These are phyloP conservation scores for Nicotiana knightiana DNA, from an alignment of 257 asterid species.

Conservation along the genomic window DNA sequence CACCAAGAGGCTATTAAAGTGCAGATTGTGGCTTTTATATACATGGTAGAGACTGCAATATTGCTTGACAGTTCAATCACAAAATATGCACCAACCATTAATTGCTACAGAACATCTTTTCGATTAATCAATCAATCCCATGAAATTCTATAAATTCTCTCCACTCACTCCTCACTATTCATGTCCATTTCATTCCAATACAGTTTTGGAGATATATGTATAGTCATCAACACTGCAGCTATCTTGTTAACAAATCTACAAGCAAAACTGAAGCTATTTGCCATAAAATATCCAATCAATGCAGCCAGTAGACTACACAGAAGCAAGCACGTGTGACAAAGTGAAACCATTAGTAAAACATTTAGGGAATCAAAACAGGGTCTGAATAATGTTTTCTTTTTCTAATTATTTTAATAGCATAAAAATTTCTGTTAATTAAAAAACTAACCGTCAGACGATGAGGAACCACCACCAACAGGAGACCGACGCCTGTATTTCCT, in stretches of 20 bases:
- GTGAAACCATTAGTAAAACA: not conserved
- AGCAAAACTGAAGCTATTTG: too few relatives aligned
- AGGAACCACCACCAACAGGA: slow-evolving; percentile 55
- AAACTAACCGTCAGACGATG: slow-evolving; percentile 65
- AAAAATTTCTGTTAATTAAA: not conserved
- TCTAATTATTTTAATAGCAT: not conserved
- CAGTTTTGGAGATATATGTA: not conserved
- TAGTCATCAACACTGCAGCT: not conserved
- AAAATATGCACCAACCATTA: not conserved
- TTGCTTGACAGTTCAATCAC: not conserved
- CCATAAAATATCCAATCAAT: too few relatives aligned
- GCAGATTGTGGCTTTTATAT: not conserved
- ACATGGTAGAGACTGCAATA: not conserved
- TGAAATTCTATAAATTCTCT: not conserved
- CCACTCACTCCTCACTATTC: not conserved
- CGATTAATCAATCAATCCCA: not conserved
- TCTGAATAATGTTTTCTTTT: not conserved
- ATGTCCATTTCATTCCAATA: slow-evolving; percentile 2
- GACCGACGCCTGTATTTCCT: slow-evolving; percentile 90
- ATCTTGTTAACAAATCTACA: too few relatives aligned
- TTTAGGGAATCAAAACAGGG: not conserved
- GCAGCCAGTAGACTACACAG: not conserved
- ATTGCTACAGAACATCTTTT: not conserved
- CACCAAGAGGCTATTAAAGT: not conserved
- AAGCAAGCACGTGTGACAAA: not conserved